Evolutionary conservation across 495 filamentous ascomycete species (phyloP), one percentile per base, ranked within the genome.

Genomic region (Penicillium lividum): DNA sequence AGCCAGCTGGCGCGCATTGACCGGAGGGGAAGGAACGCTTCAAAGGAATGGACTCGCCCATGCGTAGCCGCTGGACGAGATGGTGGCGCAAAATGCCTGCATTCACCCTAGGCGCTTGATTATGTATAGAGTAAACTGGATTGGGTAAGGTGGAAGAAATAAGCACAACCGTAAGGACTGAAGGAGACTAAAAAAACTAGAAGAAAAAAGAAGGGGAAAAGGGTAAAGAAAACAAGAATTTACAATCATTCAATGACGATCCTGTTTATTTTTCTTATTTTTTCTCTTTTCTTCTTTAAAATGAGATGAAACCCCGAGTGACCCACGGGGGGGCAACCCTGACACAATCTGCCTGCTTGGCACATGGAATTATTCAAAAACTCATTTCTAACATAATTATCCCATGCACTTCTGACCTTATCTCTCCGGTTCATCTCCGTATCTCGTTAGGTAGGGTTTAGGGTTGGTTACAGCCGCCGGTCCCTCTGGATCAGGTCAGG

Each of bases 41-140:
- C 40, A 53, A 61, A 57, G 28, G 61, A 65, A 53, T 47, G 51
- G 68, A 62, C 72, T 71, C 72, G 72, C 70, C 74, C 74, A 75
- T 70, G 57, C 55, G 54, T 65, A 66, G 61, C 68, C 70, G 63
- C 70, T 73, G 71, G 71, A 75, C 71, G 70, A 74, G 72, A 65
- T 51, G 53, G 45, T 60, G 49, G 56, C 46, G 61, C 58, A 68
- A 63, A 64, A 63, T 64, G 68, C 65, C 72, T 60, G 68, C 74
- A 75, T 77, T 63, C 70, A 68, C 70, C 53, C 58, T 36, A 16
- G 54, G 43, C 13, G 44, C 22, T 30, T 22, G 54, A 52, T 44
- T 31, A 48, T 53, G 36, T 27, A 38, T 48, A 51, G 43, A 34
- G 51, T 30, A 30, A 33, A 34, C 22, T 38, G 22, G 33, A 59